A percentile compares a stretch with the other conserved stretches of the same genome.
Conservation (phyloP, 2,329 filamentous ascomycete genomes). For the Trichoderma hamatum region DNA sequence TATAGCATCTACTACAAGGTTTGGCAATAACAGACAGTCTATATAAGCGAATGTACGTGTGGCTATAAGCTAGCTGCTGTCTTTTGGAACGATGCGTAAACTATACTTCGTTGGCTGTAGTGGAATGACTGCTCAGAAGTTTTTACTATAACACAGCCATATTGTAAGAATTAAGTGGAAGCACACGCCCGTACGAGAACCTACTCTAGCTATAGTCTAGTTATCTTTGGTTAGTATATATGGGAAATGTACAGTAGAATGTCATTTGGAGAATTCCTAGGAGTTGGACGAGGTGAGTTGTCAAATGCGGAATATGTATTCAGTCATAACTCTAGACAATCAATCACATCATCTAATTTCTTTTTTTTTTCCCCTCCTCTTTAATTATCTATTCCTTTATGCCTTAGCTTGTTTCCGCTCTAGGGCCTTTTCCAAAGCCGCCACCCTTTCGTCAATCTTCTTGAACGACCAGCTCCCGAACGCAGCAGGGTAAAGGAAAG, state of each 20-base stretch:
- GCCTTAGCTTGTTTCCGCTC: conserved; percentile 1
- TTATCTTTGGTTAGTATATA: neutral
- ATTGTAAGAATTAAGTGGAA: neutral
- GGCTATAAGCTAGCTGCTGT: neutral
- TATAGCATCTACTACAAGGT: no score
- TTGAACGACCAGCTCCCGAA: conserved; percentile 44
- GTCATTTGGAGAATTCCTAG: neutral
- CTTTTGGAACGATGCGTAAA: neutral
- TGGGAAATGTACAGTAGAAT: neutral
- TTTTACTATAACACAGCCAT: neutral
- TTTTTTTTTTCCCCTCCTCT: neutral
- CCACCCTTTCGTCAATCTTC: conserved; percentile 44
- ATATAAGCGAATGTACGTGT: neutral
- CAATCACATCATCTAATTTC: neutral
- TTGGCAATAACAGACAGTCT: neutral
- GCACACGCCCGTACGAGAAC: neutral
- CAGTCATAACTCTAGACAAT: neutral
- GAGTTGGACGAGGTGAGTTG: neutral
- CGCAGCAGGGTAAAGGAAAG: conserved; percentile 38
- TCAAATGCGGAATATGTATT: neutral
- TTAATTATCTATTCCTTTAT: neutral
- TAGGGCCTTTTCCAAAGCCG: conserved; percentile 37
- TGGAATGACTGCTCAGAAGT: neutral
- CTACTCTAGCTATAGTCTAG: neutral
- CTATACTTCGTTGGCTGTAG: no score